A percentile compares a stretch with the other conserved stretches of the same genome.
Evolutionary conservation across 441 rosid genomes (phyloP).

Genomic region (Francoa sonchifolia): DNA sequence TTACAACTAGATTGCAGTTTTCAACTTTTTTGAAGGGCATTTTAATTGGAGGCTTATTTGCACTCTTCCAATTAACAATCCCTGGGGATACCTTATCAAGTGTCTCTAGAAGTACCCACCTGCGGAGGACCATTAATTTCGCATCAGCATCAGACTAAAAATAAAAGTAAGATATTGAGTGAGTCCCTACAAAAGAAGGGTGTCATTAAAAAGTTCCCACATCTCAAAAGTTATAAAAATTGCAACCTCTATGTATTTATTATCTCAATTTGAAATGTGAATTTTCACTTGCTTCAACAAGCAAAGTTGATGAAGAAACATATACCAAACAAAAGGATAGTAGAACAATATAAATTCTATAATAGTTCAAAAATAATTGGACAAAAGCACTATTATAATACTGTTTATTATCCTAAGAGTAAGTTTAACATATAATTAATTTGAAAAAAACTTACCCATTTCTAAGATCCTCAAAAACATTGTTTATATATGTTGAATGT

Average conservation of each 20-base stretch:
- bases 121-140: slow-evolving; percentile 16
- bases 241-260: too few relatives aligned
- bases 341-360: too few relatives aligned
- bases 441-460: slow-evolving; percentile 42
- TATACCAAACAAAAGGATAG: too few relatives aligned
- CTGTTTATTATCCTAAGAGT: too few relatives aligned
- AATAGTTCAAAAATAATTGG: too few relatives aligned
- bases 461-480: slow-evolving; percentile 88
- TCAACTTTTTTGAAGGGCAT: slow-evolving; percentile 73
- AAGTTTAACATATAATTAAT: too few relatives aligned
- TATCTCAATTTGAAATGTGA: too few relatives aligned
- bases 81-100: slow-evolving; percentile 65
- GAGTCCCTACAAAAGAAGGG: too few relatives aligned
- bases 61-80: slow-evolving; percentile 58
- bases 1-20: slow-evolving; percentile 65
- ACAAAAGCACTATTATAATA: too few relatives aligned
- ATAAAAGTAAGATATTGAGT: background rate
- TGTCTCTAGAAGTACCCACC: slow-evolving; percentile 66
- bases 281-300: too few relatives aligned
- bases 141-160: slow-evolving; percentile 2
- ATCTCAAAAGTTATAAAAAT: too few relatives aligned
- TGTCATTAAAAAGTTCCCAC: too few relatives aligned
- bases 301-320: background rate
- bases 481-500: slow-evolving; percentile 59
- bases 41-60: slow-evolving; percentile 69